A percentile compares a stretch with the other conserved stretches of the same genome.
phyloP scores from a whole-genome alignment of 1,139 yeast genomes.

The Candida sp. region DNA sequence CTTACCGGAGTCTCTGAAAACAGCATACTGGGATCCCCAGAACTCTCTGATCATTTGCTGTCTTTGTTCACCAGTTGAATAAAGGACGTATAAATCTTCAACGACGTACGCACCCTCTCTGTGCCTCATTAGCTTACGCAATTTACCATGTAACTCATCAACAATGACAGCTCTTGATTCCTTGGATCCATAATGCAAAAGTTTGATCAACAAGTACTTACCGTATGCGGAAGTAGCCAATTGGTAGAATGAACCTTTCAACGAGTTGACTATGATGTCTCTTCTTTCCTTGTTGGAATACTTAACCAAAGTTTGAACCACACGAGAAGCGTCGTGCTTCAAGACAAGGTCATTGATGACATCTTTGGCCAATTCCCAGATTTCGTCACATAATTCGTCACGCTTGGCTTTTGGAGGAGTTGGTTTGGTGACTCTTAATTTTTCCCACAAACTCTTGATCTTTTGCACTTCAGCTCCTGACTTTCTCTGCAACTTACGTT shows the following conservation, averaged over 20 bases:
- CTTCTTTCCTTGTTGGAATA: constrained; percentile 84
- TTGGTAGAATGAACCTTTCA: constrained; percentile 79
- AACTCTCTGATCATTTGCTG: constrained; percentile 93
- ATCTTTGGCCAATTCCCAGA: constrained; percentile 83
- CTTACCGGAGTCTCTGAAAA: constrained; percentile 79
- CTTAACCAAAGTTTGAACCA: constrained; percentile 92
- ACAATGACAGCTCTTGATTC: constrained; percentile 76
- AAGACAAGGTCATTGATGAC: constrained; percentile 83
- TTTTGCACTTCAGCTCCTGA: constrained; percentile 86
- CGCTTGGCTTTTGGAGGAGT: constrained; percentile 81
- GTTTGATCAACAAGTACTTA: constrained; percentile 85
- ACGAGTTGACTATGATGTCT: constrained; percentile 65
- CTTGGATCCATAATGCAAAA: constrained; percentile 91
- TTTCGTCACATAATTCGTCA: constrained; percentile 79
- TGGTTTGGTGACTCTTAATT: constrained; percentile 83
- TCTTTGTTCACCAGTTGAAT: constrained; percentile 83
- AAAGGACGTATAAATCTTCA: constrained; percentile 89
- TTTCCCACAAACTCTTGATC: constrained; percentile 92
- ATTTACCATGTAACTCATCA: constrained; percentile 87
- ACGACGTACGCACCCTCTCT: constrained; percentile 99
- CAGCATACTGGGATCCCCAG: constrained; percentile 97
- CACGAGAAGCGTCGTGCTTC: constrained; percentile 97
- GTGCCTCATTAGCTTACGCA: constrained; percentile 93
- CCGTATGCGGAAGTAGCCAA: constrained; percentile 95
- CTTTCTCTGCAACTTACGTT: constrained; percentile 86